Evolutionary conservation across 257 asterid species (phyloP), one percentile per base, ranked within the genome.

Genomic region (Solanum paucissectum): DNA sequence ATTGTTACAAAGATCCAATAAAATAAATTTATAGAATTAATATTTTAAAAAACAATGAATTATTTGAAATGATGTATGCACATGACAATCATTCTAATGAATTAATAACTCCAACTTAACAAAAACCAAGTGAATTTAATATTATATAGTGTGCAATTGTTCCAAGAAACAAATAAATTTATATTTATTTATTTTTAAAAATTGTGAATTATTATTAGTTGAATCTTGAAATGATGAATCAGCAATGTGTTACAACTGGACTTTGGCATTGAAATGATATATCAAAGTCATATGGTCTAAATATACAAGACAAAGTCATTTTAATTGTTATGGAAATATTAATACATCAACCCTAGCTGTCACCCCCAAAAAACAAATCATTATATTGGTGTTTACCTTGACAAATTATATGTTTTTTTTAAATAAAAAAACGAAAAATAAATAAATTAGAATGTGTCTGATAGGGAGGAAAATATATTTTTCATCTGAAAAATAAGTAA

Each of bases 241-340:
- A 46, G 16, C 38, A 44, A 29, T 81, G 40, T 36, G 5, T 86
- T 79, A 40, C 87, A 89, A 88, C 89, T 88, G 93, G 66, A 81
- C 27, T n/a, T 81, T 91, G 92, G 88, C 72, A 38, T 72, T 87
- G 93, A 93, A 93, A 94, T 92, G 87, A 94, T 71, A 69, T 69
- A 29, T 92, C 89, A 52, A 93, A 91, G 90, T 92, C 94, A 93
- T 92, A 92, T 92, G 98, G 93, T 90, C 91, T 89, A 87, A 91
- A 93, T 92, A 95, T 95, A 92, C 94, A 87, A 91, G 92, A 92
- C 96, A 91, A 73, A 73, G 89, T 88, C 91, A 83, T 92, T 90
- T 92, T 91, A 83, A 90, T 89, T 90, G 89, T 92, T n/a, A 87
- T 32, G 87, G 91, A 87, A 91, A 91, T 91, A 89, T 93, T 90